Percentiles rank a stretch among this genome's conserved stretches.
Conservation (phyloP, 495 filamentous ascomycete species). For the Venustampulla echinocandica region DNA sequence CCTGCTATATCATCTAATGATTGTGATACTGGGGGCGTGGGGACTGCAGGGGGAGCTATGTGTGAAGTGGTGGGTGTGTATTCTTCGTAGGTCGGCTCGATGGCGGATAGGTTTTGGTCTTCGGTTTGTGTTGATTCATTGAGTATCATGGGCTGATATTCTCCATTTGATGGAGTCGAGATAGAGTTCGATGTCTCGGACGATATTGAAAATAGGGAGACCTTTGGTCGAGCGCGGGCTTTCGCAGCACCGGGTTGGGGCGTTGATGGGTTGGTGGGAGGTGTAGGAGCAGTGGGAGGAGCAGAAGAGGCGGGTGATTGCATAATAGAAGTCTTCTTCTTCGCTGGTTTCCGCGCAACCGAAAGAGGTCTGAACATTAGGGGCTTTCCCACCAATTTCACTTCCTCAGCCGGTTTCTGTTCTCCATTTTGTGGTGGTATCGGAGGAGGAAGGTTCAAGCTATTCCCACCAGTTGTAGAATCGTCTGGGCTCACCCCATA, state of each 20-base stretch:
- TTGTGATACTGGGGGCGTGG: conserved; percentile 25
- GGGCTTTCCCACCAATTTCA: conserved; percentile 65
- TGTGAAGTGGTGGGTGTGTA: conserved; percentile 16
- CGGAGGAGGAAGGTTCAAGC: conserved; percentile 7
- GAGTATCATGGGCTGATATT: conserved; percentile 43
- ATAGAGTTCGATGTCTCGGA: conserved; percentile 24
- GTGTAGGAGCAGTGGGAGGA: neutral
- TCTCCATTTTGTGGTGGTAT: conserved; percentile 32
- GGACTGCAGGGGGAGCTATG: conserved; percentile 10
- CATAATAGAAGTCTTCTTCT: conserved; percentile 43
- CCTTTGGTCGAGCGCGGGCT: conserved; percentile 36
- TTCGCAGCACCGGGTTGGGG: conserved; percentile 15
- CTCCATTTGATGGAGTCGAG: conserved; percentile 14
- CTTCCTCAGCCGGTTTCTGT: conserved; percentile 44
- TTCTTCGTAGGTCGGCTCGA: conserved; percentile 18
- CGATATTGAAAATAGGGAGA: conserved; percentile 54
- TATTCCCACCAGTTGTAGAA: conserved; percentile 3
- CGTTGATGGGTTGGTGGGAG: neutral
- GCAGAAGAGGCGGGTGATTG: conserved; percentile 6
- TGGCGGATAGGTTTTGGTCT: neutral
- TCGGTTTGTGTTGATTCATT: conserved; percentile 9
- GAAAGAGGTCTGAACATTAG: conserved; percentile 86
- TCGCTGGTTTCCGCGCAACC: conserved; percentile 59
- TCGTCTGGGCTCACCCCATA: conserved; percentile 20
- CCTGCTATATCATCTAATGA: conserved; percentile 58